Evolutionary conservation across 257 asterid genomes (phyloP).

Genomic region (Ilex asprella): DNA sequence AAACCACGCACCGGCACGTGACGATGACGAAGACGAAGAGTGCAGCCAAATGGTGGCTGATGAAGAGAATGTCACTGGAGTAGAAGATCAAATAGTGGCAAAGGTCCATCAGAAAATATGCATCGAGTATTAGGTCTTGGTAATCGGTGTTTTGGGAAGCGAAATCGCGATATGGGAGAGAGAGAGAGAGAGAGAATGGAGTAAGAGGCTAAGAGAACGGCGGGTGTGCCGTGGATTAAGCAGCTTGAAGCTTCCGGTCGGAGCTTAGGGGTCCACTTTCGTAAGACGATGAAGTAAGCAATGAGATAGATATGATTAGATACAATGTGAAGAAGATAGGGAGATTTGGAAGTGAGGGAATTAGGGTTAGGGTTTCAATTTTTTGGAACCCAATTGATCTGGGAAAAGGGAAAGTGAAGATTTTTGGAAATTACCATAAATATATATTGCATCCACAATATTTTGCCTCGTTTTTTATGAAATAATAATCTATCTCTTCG

Average conservation of each 20-base stretch:
- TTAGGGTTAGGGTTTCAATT: no score
- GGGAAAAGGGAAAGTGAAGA: no score
- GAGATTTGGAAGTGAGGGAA: no score
- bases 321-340: no score
- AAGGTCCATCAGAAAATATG: not conserved
- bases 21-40: conserved; percentile 1
- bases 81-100: not conserved
- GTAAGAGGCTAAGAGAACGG: not conserved
- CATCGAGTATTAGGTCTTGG: not conserved
- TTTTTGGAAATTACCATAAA: no score
- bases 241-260: not conserved
- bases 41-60: not conserved
- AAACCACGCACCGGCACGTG: not conserved
- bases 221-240: conserved; percentile 2
- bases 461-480: no score
- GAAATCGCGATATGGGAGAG: not conserved
- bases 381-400: no score
- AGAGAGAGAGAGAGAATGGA: not conserved
- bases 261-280: no score
- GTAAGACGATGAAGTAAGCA: no score
- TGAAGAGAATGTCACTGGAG: not conserved
- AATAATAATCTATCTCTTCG: no score
- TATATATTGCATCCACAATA: no score
- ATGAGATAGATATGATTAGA: no score
- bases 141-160: conserved; percentile 1